These are phyloP conservation scores for Talaromyces sp. DNA, from an alignment of 2,329 filamentous ascomycete genomes.

Conservation along the genomic window DNA sequence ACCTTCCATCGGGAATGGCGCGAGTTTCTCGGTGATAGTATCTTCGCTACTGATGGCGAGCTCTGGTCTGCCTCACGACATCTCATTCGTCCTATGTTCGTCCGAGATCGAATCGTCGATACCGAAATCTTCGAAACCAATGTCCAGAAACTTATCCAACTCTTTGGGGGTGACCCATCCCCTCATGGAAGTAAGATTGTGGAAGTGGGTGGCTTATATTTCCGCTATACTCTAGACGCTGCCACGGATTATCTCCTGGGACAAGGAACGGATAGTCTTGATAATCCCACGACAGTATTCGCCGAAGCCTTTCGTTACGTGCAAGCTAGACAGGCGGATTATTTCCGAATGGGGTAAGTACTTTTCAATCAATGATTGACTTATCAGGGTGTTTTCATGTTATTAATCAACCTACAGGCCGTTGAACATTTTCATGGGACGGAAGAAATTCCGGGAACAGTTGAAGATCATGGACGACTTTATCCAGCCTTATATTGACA, in stretches of 20 bases:
- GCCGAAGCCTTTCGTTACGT: constrained; percentile 71
- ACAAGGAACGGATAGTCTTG: constrained; percentile 54
- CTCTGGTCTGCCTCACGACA: constrained; percentile 79
- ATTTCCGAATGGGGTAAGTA: constrained; percentile 65
- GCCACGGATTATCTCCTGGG: constrained; percentile 76
- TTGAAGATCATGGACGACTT: constrained; percentile 70
- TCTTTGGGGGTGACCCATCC: constrained; percentile 56
- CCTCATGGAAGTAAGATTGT: constrained; percentile 64
- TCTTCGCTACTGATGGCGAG: constrained; percentile 74
- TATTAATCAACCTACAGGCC: constrained; percentile 39
- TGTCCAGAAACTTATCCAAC: constrained; percentile 59
- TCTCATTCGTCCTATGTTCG: constrained; percentile 80
- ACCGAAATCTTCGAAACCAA: constrained; percentile 72
- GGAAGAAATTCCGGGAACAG: constrained; percentile 56
- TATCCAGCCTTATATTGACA: constrained; percentile 71
- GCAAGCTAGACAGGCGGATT: constrained; percentile 71
- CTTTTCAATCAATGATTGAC: neutral
- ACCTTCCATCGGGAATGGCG: constrained; percentile 67
- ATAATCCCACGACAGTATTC: constrained; percentile 61
- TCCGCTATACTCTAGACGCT: constrained; percentile 67
- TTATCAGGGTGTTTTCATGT: neutral
- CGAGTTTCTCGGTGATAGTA: constrained; percentile 52
- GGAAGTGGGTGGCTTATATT: constrained; percentile 53
- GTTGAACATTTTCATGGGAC: constrained; percentile 59
- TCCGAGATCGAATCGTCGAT: constrained; percentile 77